Evolutionary conservation across 306 rosid genomes (phyloP), one percentile per base, ranked within the genome.

Genomic region (Quercus rubra): DNA sequence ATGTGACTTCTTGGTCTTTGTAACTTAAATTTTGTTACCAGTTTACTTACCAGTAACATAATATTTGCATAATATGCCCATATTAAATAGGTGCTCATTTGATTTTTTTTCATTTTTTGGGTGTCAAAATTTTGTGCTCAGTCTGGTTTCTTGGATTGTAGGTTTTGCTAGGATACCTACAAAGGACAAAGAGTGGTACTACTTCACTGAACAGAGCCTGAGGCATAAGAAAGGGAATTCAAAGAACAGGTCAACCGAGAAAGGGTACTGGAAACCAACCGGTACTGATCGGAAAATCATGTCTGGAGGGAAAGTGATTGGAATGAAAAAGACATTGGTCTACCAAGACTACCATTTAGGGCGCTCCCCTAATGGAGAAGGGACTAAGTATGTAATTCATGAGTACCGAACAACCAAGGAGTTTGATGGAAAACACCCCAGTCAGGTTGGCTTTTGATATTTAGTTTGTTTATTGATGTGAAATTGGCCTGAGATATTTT

Each of bases 191-290:
- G 97, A 93, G 83, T 95, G 99, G 99, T 93, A 93, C 88, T 95
- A 93, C 90, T 95, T 95, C 86, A 93, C 98, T 80, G 97, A 97
- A 0, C 96, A 88, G 88, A 97, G 90, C 82, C 78, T 90, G 15
- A 96, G 93, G 87, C 97, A 92, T 79, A 77, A 90, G 14, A 95
- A 92, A 62, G 99, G 99, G 20, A 84, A 91, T 81, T 74, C 98
- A 72, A 86, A 89, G 85, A 93, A 93, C 86, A 81, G 99, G 81
- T 97, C 98, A 49, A 95, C 99, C 6, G 71, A 0, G 55, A 85
- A 81, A 15, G 99, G 99, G 55, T 95, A 89, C 38, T 95, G 99
- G 99, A 95, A 95, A 81, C 97, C 98, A 9, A 93, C 96, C 0
- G 99, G 97, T 2, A 95, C 90, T 80, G 98, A 95, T 88, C 91